Evolutionary conservation across 768 basidiomycete species (phyloP).

Genomic region (Chiua virens): DNA sequence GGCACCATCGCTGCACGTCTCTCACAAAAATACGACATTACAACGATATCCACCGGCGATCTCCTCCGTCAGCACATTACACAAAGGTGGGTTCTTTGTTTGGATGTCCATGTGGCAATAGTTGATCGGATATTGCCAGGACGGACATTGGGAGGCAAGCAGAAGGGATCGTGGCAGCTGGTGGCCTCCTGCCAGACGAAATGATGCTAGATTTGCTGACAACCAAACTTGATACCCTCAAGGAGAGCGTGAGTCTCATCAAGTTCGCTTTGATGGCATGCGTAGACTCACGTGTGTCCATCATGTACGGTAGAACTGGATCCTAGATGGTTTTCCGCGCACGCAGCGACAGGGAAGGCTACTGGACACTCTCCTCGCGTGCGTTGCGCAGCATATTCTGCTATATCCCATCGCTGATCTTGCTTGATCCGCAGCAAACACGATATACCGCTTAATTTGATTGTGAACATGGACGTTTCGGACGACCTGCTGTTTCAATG

Average conservation of each 20-base stretch:
- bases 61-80: slow-evolving; percentile 79
- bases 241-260: slow-evolving; percentile 51
- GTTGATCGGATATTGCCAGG: slow-evolving; percentile 28
- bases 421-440: slow-evolving; percentile 45
- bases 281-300: slow-evolving; percentile 6
- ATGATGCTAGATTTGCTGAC: slow-evolving; percentile 75
- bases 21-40: slow-evolving; percentile 70
- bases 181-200: slow-evolving; percentile 74
- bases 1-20: slow-evolving; percentile 77
- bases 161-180: slow-evolving; percentile 74
- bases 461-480: slow-evolving; percentile 81
- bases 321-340: slow-evolving; percentile 89
- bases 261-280: background rate
- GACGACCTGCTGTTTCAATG: slow-evolving; percentile 80
- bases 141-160: slow-evolving; percentile 73
- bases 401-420: background rate
- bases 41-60: slow-evolving; percentile 80
- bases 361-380: slow-evolving; percentile 73
- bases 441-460: slow-evolving; percentile 65
- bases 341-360: slow-evolving; percentile 78
- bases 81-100: slow-evolving; percentile 42
- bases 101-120: background rate
- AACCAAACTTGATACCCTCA: slow-evolving; percentile 61
- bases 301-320: slow-evolving; percentile 65
- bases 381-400: slow-evolving; percentile 18